Base-by-base conservation (phyloP, 108 stramenopile species). In the Nitzschia palea region DNA sequence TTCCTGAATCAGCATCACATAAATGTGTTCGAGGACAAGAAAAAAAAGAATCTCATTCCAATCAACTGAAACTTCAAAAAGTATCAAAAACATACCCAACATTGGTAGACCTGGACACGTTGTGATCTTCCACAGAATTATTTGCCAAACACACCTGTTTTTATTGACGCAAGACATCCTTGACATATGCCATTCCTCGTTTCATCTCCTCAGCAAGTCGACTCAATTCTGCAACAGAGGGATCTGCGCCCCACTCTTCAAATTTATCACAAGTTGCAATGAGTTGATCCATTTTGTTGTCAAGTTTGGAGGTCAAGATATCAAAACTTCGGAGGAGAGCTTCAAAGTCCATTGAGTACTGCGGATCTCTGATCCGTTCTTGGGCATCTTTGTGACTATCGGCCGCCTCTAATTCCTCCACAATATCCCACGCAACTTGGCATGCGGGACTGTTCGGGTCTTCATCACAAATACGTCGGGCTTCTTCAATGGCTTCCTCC, bases 321-420 rank as follows among this genome's bases (percentile, higher is more conserved):
- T 80, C 74, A 18, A 84, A 71, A 27, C 77, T 62, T 18, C 51
- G 8, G 34, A 84, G 20, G 43, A 84, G 50, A 1, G 83, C 76
- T 3, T 30, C 55, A 42, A 77, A 80, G 34, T 68, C 70, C 10
- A 74, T 25, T 5, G 34, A 37, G 14, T 68, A 23, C 34, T 74
- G 44, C n/a, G 60, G 43, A 4, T 28, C 25, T 8, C 47, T 66
- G 32, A 4, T 29, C 2, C 35, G 58, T 12, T 9, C 17, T 48
- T 48, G 47, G 47, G 8, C 47, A 4, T 48, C 4, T 20, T 20
- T 12, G 30, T 80, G 83, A 33, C 76, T 73, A 58, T 84, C 83
- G 1, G 83, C 83, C 2, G 83, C 83, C 59, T 80, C 76, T n/a
- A 84, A 50, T 64, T 84, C 83, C 55, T 84, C 83, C 45, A 84